Conservation (phyloP, 345 rosid genomes). For the Arabidopsis arenosa region DNA sequence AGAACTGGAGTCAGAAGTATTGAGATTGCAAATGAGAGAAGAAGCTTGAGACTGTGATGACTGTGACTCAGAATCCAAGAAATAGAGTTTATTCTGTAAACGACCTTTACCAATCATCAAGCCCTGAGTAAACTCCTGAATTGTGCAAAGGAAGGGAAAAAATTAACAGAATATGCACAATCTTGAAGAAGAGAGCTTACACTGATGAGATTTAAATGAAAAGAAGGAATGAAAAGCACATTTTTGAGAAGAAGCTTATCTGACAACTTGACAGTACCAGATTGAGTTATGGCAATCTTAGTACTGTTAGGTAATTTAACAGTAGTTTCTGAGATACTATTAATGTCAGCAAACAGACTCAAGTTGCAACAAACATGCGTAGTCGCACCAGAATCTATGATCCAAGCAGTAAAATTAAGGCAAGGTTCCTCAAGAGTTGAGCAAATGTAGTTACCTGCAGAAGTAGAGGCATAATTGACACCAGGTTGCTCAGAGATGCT, state of each 20-base stretch:
- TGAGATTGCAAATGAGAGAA: too few species aligned
- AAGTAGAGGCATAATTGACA: too few species aligned
- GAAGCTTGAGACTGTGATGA: not conserved
- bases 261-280: not conserved
- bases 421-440: too few species aligned
- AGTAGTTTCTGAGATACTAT: too few species aligned
- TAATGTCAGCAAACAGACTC: too few species aligned
- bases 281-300: not conserved
- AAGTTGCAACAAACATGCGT: too few species aligned
- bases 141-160: not conserved
- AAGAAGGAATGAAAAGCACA: not conserved
- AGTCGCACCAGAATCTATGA: too few species aligned
- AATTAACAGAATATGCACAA: not conserved
- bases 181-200: not conserved
- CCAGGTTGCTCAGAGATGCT: too few species aligned
- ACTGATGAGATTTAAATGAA: not conserved
- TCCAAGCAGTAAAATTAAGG: too few species aligned
- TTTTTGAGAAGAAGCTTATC: not conserved
- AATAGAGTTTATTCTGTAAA: not conserved
- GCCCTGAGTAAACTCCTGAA: not conserved
- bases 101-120: conserved; percentile 7
- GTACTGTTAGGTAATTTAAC: too few species aligned
- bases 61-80: not conserved
- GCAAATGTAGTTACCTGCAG: too few species aligned
- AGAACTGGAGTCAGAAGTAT: too few species aligned